phyloP scores from a whole-genome alignment of 768 basidiomycete genomes.

The Neoboletus magnificus region DNA sequence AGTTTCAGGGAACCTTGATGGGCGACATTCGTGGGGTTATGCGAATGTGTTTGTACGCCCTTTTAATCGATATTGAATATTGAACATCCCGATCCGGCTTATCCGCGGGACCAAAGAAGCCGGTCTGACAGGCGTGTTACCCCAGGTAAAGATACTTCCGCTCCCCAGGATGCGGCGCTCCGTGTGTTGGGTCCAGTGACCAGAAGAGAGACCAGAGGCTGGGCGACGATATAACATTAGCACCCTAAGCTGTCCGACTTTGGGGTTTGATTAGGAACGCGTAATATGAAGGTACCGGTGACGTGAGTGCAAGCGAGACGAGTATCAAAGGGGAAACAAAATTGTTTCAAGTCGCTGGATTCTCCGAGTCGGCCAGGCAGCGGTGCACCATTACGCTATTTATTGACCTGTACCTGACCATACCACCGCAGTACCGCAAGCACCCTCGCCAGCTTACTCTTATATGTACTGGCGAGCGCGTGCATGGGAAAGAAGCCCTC shows the following conservation, averaged over 20 bases:
- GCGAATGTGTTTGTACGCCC: not conserved
- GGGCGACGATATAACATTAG: not conserved
- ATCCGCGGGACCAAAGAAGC: not conserved
- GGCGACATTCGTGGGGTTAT: not conserved
- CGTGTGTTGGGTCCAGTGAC: not conserved
- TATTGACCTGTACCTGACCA: conserved; percentile 1
- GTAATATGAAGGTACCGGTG: conserved; percentile 1
- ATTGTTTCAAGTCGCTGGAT: conserved; percentile 15
- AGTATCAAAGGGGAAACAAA: not conserved
- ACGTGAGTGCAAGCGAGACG: conserved; percentile 20
- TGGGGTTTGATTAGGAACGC: not conserved
- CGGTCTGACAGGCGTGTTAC: not conserved
- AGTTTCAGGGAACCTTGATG: not conserved
- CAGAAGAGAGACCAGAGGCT: not conserved
- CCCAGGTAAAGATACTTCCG: not conserved
- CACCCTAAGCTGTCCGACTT: not conserved
- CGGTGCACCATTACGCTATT: not conserved
- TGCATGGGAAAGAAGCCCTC: not conserved
- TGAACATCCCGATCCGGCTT: not conserved
- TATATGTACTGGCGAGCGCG: not conserved
- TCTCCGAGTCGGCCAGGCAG: not conserved
- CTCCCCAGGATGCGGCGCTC: not conserved
- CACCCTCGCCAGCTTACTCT: not conserved
- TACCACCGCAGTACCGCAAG: not conserved
- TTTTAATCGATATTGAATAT: not conserved